phyloP scores from a whole-genome alignment of 2,329 filamentous ascomycete genomes.

The Exserohilum turcica region DNA sequence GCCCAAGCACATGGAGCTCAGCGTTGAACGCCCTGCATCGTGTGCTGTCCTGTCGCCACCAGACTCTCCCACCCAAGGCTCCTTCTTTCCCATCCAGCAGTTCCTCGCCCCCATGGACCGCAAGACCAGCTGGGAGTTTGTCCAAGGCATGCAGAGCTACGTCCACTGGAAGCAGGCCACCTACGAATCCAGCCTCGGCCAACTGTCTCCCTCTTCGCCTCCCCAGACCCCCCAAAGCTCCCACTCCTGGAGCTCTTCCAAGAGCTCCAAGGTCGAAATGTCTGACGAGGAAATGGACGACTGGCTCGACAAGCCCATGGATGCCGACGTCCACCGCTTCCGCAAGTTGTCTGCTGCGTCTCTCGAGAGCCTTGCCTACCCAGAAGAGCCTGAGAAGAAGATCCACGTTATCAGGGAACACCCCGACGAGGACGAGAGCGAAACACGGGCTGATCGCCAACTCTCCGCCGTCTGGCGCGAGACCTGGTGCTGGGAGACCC shows the following conservation, averaged over 20 bases:
- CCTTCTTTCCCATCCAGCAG: slow-evolving; percentile 14
- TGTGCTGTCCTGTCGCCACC: slow-evolving; percentile 8
- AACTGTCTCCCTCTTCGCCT: slow-evolving; percentile 3
- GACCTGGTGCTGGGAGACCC: slow-evolving; percentile 9
- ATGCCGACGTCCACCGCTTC: slow-evolving; percentile 23
- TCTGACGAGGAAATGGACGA: slow-evolving; percentile 28
- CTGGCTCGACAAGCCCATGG: slow-evolving; percentile 24
- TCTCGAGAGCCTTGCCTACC: neutral
- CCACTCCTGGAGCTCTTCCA: slow-evolving; percentile 6
- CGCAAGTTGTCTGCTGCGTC: slow-evolving; percentile 14
- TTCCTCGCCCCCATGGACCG: slow-evolving; percentile 11
- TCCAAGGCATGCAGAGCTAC: slow-evolving; percentile 15
- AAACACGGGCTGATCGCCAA: neutral
- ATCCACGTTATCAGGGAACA: slow-evolving; percentile 15
- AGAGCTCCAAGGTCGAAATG: slow-evolving; percentile 18
- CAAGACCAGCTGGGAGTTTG: slow-evolving; percentile 6
- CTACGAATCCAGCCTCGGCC: slow-evolving; percentile 4
- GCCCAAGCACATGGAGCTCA: slow-evolving; percentile 7
- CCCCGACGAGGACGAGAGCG: slow-evolving; percentile 6
- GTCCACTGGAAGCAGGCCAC: slow-evolving; percentile 14
- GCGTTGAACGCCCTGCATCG: neutral
- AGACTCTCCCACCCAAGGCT: slow-evolving; percentile 6
- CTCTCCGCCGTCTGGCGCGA: slow-evolving; percentile 10
- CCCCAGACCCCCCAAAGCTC: slow-evolving; percentile 9
- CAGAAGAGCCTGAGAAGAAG: slow-evolving; percentile 4